These are phyloP conservation scores for Terana coerulea DNA, from an alignment of 768 basidiomycete genomes.

Conservation along the genomic window DNA sequence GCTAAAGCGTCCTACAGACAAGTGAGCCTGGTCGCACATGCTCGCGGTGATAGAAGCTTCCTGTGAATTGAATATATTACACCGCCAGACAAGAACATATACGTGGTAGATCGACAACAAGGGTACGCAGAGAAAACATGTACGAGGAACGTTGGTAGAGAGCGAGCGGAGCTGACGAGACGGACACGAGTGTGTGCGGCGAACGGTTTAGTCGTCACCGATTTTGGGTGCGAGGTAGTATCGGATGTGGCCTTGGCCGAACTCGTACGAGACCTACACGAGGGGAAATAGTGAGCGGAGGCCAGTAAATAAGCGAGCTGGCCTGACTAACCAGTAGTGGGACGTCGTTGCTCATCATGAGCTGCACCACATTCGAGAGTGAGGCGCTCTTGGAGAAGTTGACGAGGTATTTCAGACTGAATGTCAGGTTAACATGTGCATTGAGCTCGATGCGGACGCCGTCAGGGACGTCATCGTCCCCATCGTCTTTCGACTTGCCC, in stretches of 20 bases:
- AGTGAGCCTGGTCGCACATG: no score
- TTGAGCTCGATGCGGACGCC: slow-evolving; percentile 84
- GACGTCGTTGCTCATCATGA: slow-evolving; percentile 92
- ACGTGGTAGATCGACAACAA: slow-evolving; percentile 1
- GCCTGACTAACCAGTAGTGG: slow-evolving; percentile 76
- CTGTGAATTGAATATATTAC: slow-evolving; percentile 1
- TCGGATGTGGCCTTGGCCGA: slow-evolving; percentile 82
- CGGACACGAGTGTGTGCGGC: neutral
- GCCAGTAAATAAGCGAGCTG: no score
- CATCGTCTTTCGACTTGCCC: slow-evolving; percentile 37
- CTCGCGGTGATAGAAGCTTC: no score
- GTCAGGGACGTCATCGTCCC: slow-evolving; percentile 44
- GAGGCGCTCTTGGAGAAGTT: slow-evolving; percentile 92
- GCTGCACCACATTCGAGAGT: slow-evolving; percentile 66
- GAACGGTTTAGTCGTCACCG: slow-evolving; percentile 59
- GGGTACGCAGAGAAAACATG: neutral
- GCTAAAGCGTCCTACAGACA: no score
- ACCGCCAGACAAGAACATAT: neutral
- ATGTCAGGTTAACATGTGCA: slow-evolving; percentile 86
- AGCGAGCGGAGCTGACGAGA: neutral
- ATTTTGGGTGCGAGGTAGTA: slow-evolving; percentile 98
- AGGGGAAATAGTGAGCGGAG: slow-evolving; percentile 1
- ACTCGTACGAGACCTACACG: slow-evolving; percentile 79
- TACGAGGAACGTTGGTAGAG: neutral
- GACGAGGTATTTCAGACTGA: slow-evolving; percentile 94